Conservation (phyloP, 2,329 filamentous ascomycete species). For the Aspergillus quadricinctus region DNA sequence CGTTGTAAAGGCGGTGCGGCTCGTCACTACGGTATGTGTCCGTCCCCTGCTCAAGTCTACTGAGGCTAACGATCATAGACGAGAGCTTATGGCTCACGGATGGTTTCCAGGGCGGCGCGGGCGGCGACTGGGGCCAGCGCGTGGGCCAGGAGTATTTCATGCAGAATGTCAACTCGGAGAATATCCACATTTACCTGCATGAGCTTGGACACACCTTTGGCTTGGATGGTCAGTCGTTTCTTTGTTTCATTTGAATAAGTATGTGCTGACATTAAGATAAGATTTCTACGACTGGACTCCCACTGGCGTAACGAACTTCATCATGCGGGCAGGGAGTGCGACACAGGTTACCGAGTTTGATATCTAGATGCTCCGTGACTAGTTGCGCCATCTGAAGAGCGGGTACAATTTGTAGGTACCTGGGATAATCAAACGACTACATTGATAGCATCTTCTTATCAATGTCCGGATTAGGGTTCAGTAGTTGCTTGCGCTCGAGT, state of each 20-base stretch:
- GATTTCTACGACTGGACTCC: conserved; percentile 17
- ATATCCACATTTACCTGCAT: conserved; percentile 14
- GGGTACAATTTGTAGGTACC: conserved; percentile 8
- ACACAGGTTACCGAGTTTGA: conserved; percentile 14
- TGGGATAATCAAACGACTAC: no score
- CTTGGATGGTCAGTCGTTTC: conserved; percentile 7
- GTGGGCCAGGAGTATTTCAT: conserved; percentile 13
- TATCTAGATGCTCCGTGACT: conserved; percentile 14
- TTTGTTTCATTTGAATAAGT: background rate
- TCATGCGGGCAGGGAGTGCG: conserved; percentile 14
- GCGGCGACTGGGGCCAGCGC: conserved; percentile 16
- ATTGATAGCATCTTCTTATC: no score
- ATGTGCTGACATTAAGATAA: background rate
- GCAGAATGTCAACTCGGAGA: conserved; percentile 6
- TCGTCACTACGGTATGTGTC: conserved; percentile 10
- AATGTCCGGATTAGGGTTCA: no score
- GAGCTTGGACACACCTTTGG: conserved; percentile 15
- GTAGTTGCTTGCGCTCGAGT: no score
- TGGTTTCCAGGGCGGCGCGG: conserved; percentile 12
- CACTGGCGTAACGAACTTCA: conserved; percentile 9
- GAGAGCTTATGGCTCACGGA: conserved; percentile 16
- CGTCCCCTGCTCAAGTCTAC: fast-evolving
- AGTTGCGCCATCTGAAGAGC: conserved; percentile 14
- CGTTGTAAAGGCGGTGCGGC: conserved; percentile 5
- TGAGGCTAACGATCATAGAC: background rate